Evolutionary conservation across 1,284 basidiomycete species (phyloP), one percentile per base, ranked within the genome.

Genomic region (Ustilago hordei): DNA sequence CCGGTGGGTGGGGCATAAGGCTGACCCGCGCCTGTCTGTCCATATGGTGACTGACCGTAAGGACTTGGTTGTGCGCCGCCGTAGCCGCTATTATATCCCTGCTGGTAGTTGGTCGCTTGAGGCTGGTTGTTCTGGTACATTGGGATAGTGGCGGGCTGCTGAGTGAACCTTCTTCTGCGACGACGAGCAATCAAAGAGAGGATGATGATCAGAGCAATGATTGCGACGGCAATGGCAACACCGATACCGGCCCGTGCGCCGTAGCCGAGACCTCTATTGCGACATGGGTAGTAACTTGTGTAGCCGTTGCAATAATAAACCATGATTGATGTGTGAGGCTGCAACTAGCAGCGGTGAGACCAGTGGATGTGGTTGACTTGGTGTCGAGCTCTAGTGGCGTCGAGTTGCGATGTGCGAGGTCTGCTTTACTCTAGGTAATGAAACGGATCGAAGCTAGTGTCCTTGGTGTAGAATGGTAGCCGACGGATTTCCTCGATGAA

Each of bases 191-290:
- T 13, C 0, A 32, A 15, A 12, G 57, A 59, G 41, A 64, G 55
- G 23, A 73, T 57, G 8, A 57, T 32, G 34, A 73, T 57, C 32
- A 73, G 13, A 12, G 62, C 15, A 9, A 77, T 19, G 13, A 77
- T 55, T 8, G 12, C 67, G 1, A 64, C 61, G 0, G 70, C 75
- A 23, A 73, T 65, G 9, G 58, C 75, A 12, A 78, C 19, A 47
- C 75, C 75, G 45, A 78, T 74, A 17, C 75, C 75, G 52, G 61
- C 47, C 6, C 71, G 71, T 11, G 71, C 36, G 13, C 70, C 75
- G 45, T 60, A 54, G 34, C 64, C 53, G 3, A 74, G 48, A 3
- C 70, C 75, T 12, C 23, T 41, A 32, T 55, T 60, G 15, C 68
- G 19, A 55, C 59, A 61, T 4, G 9, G 19, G 41, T 61, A 45